Evolutionary conservation across 495 filamentous ascomycete genomes (phyloP).

Genomic region (Daldinia caldariorum): DNA sequence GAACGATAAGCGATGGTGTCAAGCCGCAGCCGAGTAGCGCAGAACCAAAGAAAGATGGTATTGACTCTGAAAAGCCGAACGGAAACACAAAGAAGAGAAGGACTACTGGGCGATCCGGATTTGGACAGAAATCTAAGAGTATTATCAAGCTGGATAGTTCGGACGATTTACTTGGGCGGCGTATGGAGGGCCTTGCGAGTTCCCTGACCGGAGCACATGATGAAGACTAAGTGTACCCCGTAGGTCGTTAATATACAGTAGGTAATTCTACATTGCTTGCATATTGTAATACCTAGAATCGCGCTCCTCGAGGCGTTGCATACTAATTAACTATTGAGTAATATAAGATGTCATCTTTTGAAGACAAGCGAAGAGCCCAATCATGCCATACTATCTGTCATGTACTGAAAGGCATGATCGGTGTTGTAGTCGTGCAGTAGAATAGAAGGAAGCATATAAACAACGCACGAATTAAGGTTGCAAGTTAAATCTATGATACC

Average conservation of each 20-base stretch:
- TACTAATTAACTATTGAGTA: too few relatives aligned
- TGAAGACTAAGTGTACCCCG: constrained; percentile 41
- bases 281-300: too few relatives aligned
- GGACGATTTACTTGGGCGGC: constrained; percentile 81
- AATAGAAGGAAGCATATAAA: too few relatives aligned
- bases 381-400: too few relatives aligned
- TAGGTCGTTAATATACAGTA: background rate
- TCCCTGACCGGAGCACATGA: constrained; percentile 76
- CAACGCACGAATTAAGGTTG: too few relatives aligned
- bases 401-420: too few relatives aligned
- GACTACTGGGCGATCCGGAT: constrained; percentile 45
- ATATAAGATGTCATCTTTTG: too few relatives aligned
- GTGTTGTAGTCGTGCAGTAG: too few relatives aligned
- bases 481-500: too few relatives aligned
- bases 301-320: too few relatives aligned
- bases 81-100: constrained; percentile 49
- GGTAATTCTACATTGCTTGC: too few relatives aligned
- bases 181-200: constrained; percentile 86
- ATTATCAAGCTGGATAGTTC: constrained; percentile 80
- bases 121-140: constrained; percentile 61
- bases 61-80: constrained; percentile 40
- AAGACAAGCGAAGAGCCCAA: too few relatives aligned
- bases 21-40: constrained; percentile 43
- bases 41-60: constrained; percentile 24
- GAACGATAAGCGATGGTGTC: constrained; percentile 34